phyloP scores from a whole-genome alignment of 2,329 filamentous ascomycete genomes.

The Colletotrichum truncatum region DNA sequence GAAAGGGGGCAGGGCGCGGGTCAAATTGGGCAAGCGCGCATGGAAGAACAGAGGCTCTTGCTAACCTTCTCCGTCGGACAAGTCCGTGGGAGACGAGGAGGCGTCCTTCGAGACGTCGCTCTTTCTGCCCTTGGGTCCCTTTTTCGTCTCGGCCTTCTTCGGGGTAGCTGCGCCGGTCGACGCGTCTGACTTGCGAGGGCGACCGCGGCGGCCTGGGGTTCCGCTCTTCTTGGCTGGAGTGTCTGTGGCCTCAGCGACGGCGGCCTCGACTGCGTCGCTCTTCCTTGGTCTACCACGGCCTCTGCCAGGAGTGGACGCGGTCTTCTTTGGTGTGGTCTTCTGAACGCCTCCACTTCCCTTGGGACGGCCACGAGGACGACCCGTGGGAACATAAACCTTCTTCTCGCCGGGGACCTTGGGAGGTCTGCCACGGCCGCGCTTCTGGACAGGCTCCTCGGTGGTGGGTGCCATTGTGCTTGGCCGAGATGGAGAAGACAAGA shows the following conservation, averaged over 20 bases:
- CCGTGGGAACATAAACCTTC: constrained; percentile 47
- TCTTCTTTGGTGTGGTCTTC: constrained; percentile 30
- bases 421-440: constrained; percentile 48
- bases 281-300: constrained; percentile 44
- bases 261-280: constrained; percentile 29
- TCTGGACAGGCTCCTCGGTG: constrained; percentile 31
- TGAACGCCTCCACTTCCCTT: constrained; percentile 49
- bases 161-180: constrained; percentile 34
- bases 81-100: not conserved
- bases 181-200: constrained; percentile 42
- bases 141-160: constrained; percentile 37
- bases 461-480: constrained; percentile 30
- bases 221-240: constrained; percentile 20
- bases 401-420: constrained; percentile 51
- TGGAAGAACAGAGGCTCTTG: not conserved
- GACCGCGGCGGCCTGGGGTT: constrained; percentile 37
- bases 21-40: not conserved
- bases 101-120: not conserved
- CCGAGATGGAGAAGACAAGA: not conserved
- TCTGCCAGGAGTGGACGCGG: constrained; percentile 27
- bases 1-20: not conserved
- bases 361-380: constrained; percentile 58
- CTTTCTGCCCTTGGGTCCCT: constrained; percentile 29
- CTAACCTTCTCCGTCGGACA: constrained; percentile 29
- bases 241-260: constrained; percentile 2